Percentiles rank a stretch among this genome's conserved stretches.
Evolutionary conservation across 2,329 filamentous ascomycete genomes (phyloP).

Genomic region (Xylariaceae sp.): DNA sequence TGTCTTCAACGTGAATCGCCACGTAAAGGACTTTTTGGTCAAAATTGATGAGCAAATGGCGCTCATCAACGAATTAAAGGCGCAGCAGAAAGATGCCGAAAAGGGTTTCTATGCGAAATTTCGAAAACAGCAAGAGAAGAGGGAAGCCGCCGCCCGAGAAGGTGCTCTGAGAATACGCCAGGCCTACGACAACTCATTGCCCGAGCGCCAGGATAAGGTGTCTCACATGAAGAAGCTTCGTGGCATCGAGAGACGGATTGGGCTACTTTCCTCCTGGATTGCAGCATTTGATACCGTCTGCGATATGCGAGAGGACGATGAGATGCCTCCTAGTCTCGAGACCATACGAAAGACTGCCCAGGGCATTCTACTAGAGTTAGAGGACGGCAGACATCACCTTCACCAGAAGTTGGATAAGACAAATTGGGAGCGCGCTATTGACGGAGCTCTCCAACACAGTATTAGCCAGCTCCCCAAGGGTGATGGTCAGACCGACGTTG

Average conservation of each 20-base stretch:
- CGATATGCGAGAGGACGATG: slow-evolving; percentile 62
- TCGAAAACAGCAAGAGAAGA: slow-evolving; percentile 83
- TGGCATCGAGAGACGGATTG: slow-evolving; percentile 79
- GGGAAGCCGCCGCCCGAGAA: slow-evolving; percentile 70
- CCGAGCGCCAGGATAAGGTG: slow-evolving; percentile 75
- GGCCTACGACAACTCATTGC: slow-evolving; percentile 76
- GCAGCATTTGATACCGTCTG: slow-evolving; percentile 83
- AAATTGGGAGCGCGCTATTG: slow-evolving; percentile 83
- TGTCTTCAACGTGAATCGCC: slow-evolving; percentile 97
- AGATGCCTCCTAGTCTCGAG: slow-evolving; percentile 63
- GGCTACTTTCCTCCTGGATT: slow-evolving; percentile 86
- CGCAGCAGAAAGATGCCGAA: slow-evolving; percentile 87
- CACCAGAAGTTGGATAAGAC: slow-evolving; percentile 77
- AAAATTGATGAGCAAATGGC: slow-evolving; percentile 98
- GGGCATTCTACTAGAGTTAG: slow-evolving; percentile 83
- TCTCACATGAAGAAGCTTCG: slow-evolving; percentile 77
- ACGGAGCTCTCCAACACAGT: slow-evolving; percentile 83
- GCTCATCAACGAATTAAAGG: slow-evolving; percentile 93
- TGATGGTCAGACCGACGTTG: slow-evolving; percentile 59
- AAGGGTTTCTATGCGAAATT: slow-evolving; percentile 80
- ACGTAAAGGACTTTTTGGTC: slow-evolving; percentile 98
- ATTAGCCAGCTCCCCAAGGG: slow-evolving; percentile 71
- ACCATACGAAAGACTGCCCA: slow-evolving; percentile 84
- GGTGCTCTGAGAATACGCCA: slow-evolving; percentile 73
- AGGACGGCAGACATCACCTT: slow-evolving; percentile 84